Evolutionary conservation across 2,329 filamentous ascomycete genomes (phyloP).

Genomic region (Pestalotiopsis sp.): DNA sequence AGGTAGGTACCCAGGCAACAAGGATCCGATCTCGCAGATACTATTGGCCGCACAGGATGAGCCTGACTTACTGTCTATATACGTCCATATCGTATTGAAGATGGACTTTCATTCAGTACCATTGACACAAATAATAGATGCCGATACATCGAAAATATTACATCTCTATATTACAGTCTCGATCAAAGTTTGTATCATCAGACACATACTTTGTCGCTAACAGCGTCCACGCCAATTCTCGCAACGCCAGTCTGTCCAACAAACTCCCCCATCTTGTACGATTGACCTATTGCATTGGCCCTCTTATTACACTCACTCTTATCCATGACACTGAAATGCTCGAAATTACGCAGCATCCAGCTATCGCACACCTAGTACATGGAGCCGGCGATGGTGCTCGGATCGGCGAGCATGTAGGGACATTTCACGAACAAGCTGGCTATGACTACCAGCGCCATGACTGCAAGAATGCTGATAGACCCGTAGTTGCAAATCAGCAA

Average conservation of each 20-base stretch:
- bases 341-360: slow-evolving; percentile 33
- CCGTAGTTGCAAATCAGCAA: slow-evolving; percentile 35
- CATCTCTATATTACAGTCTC: too few species aligned
- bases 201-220: neutral
- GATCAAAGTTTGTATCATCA: neutral
- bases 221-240: slow-evolving; percentile 30
- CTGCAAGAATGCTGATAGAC: slow-evolving; percentile 32
- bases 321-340: slow-evolving; percentile 28
- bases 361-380: slow-evolving; percentile 38
- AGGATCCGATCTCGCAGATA: too few species aligned
- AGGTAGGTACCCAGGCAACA: too few species aligned
- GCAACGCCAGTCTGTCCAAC: slow-evolving; percentile 29
- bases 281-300: slow-evolving; percentile 29
- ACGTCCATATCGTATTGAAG: too few species aligned
- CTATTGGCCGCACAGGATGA: too few species aligned
- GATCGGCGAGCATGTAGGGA: slow-evolving; percentile 40
- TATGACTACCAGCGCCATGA: slow-evolving; percentile 38
- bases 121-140: too few species aligned
- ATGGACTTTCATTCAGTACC: too few species aligned
- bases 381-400: slow-evolving; percentile 37
- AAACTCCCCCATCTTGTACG: slow-evolving; percentile 34
- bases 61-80: too few species aligned
- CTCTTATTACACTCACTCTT: slow-evolving; percentile 32
- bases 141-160: too few species aligned
- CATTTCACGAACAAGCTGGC: slow-evolving; percentile 35